These are phyloP conservation scores for Puccinia hordei DNA, from an alignment of 1,284 basidiomycete genomes.

Conservation along the genomic window DNA sequence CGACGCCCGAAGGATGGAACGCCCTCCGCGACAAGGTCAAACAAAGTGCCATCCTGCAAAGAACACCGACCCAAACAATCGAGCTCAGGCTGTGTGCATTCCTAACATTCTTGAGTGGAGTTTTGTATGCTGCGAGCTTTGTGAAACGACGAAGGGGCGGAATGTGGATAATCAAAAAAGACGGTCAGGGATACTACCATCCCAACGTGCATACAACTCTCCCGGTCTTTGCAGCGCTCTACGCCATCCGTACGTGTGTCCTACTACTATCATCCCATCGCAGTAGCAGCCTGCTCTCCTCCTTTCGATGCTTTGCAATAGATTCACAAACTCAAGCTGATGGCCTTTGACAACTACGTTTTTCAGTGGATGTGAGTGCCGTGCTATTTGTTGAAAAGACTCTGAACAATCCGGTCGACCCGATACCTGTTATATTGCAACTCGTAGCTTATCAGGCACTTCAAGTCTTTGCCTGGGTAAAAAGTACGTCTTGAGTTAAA, in stretches of 20 bases:
- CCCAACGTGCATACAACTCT: constrained; percentile 26
- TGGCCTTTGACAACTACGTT: background rate
- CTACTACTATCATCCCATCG: background rate
- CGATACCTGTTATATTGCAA: constrained; percentile 2
- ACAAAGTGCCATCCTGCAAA: background rate
- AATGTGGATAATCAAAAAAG: constrained; percentile 17
- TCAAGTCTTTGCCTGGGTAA: constrained; percentile 15
- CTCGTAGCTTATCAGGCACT: constrained; percentile 1
- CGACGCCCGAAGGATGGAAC: constrained; percentile 2
- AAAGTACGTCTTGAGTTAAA: constrained; percentile 15
- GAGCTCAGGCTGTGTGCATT: background rate
- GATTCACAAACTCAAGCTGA: background rate
- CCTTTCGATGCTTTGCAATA: background rate
- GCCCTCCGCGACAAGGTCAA: background rate
- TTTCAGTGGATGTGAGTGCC: constrained; percentile 19
- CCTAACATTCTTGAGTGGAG: constrained; percentile 21
- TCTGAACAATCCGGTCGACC: background rate
- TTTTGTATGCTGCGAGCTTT: constrained; percentile 10
- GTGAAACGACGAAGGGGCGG: constrained; percentile 5
- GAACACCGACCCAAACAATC: background rate
- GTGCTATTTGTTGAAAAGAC: background rate
- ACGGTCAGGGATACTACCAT: constrained; percentile 20
- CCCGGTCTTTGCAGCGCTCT: constrained; percentile 9
- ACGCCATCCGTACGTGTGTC: constrained; percentile 24
- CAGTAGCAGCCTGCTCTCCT: too few species aligned